Percentiles rank a stretch among this genome's conserved stretches.
Conservation (phyloP, 2,329 filamentous ascomycete genomes). For the Calonectria montana region DNA sequence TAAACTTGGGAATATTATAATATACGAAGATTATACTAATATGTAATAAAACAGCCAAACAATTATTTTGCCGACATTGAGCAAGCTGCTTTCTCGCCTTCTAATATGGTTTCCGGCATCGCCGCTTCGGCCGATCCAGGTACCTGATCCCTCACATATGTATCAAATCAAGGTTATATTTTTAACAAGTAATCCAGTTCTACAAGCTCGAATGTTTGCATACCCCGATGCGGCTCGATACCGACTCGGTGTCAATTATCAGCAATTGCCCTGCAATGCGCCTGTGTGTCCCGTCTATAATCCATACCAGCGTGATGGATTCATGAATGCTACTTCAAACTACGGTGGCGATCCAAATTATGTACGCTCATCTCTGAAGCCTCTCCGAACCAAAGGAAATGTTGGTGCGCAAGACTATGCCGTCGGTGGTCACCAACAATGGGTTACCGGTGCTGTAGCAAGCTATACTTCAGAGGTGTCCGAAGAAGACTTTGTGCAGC, state of each 20-base stretch:
- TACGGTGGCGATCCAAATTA: slow-evolving; percentile 44
- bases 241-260: slow-evolving; percentile 63
- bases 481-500: slow-evolving; percentile 17
- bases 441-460: slow-evolving; percentile 61
- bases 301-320: slow-evolving; percentile 35
- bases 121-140: slow-evolving; percentile 70
- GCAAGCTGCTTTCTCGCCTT: slow-evolving; percentile 74
- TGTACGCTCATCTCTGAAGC: slow-evolving; percentile 45
- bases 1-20: rapidly evolving
- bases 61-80: slow-evolving; percentile 80
- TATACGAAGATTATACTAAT: rapidly evolving
- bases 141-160: neutral
- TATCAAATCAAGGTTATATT: neutral
- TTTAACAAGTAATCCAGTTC: slow-evolving; percentile 25
- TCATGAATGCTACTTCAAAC: slow-evolving; percentile 38
- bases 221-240: slow-evolving; percentile 63
- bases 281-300: slow-evolving; percentile 14
- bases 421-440: slow-evolving; percentile 52
- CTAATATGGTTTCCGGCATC: slow-evolving; percentile 73
- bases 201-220: slow-evolving; percentile 62
- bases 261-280: slow-evolving; percentile 56
- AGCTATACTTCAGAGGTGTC: slow-evolving; percentile 57
- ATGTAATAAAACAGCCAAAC: slow-evolving; percentile 39
- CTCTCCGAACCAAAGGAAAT: neutral
- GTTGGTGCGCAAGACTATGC: slow-evolving; percentile 29